These are phyloP conservation scores for Monascus ruber DNA, from an alignment of 2,329 filamentous ascomycete species.

Conservation along the genomic window DNA sequence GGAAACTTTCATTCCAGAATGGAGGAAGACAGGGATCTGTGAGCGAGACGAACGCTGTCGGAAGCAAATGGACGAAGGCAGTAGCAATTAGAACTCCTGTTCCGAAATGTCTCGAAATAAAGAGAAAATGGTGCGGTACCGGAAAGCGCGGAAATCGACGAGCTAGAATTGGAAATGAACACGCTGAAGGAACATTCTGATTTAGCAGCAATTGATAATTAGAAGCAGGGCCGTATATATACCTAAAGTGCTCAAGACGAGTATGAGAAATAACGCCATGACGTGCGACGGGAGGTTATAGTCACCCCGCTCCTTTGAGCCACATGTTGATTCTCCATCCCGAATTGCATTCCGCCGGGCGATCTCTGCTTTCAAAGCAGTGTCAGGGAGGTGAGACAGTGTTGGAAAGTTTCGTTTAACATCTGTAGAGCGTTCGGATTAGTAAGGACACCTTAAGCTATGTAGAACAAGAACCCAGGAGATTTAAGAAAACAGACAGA, in stretches of 20 bases:
- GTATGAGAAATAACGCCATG: slow-evolving; percentile 55
- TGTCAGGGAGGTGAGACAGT: slow-evolving; percentile 21
- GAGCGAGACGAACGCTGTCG: slow-evolving; percentile 50
- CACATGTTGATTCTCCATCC: slow-evolving; percentile 18
- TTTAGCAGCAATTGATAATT: slow-evolving; percentile 2
- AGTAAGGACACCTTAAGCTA: too few species aligned
- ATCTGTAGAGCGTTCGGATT: slow-evolving; percentile 4
- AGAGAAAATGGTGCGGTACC: slow-evolving; percentile 48
- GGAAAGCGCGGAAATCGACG: slow-evolving; percentile 49
- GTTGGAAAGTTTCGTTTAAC: slow-evolving; percentile 9
- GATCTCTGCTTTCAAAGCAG: slow-evolving; percentile 23
- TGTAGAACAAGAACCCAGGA: too few species aligned
- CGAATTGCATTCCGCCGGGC: slow-evolving; percentile 11
- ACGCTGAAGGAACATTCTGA: slow-evolving; percentile 31
- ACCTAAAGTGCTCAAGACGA: slow-evolving; percentile 40
- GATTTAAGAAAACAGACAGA: too few species aligned
- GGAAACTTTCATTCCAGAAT: slow-evolving; percentile 70
- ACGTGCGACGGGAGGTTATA: slow-evolving; percentile 60
- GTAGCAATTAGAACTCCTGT: slow-evolving; percentile 48
- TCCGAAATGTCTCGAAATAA: slow-evolving; percentile 49
- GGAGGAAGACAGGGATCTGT: slow-evolving; percentile 58
- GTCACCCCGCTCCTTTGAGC: slow-evolving; percentile 21
- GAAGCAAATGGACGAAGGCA: slow-evolving; percentile 49
- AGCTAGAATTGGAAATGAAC: slow-evolving; percentile 50
- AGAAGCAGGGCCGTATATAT: slow-evolving; percentile 3